phyloP scores from a whole-genome alignment of 768 basidiomycete genomes.

The Pholiota conissans region DNA sequence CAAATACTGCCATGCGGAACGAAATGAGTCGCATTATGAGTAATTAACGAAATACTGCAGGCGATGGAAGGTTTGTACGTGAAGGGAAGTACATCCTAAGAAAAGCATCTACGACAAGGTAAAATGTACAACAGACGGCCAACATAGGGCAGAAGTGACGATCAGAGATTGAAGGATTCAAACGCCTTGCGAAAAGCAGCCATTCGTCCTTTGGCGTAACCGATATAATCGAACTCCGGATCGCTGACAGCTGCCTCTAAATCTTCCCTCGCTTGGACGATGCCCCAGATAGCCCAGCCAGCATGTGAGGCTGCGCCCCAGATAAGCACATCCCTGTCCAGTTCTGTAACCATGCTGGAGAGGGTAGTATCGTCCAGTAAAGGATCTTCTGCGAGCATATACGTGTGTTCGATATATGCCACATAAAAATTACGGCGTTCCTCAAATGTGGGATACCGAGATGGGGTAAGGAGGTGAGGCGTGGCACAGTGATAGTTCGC shows the following conservation, averaged over 20 bases:
- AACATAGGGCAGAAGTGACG: neutral
- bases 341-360: constrained; percentile 48
- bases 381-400: constrained; percentile 32
- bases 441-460: constrained; percentile 68
- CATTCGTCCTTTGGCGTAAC: constrained; percentile 74
- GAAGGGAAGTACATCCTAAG: neutral
- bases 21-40: no score
- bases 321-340: constrained; percentile 78
- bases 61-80: neutral
- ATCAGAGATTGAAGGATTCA: constrained; percentile 40
- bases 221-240: constrained; percentile 89
- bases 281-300: constrained; percentile 94
- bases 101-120: neutral
- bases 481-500: constrained; percentile 78
- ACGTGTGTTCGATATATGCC: constrained; percentile 70
- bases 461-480: constrained; percentile 64
- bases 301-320: constrained; percentile 93
- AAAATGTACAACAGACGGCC: neutral
- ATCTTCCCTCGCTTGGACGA: constrained; percentile 85
- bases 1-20: neutral
- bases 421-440: constrained; percentile 84
- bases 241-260: constrained; percentile 55
- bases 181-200: constrained; percentile 60
- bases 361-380: constrained; percentile 29
- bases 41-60: neutral